These are phyloP conservation scores for Colletotrichum nymphaeae DNA, from an alignment of 2,329 filamentous ascomycete species.

Conservation along the genomic window DNA sequence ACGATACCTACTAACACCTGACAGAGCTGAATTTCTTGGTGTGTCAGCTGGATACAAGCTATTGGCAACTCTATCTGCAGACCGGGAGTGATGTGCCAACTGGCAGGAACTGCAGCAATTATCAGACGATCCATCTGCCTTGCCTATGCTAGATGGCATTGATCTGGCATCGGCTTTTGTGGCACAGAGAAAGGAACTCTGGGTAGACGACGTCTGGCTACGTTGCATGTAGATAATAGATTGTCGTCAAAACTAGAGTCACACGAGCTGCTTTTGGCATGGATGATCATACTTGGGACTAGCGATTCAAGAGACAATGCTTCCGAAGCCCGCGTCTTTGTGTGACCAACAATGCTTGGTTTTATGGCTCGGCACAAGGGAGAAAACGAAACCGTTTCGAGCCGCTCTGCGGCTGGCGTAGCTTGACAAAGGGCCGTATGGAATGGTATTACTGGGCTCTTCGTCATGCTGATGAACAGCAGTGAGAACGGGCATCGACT, in stretches of 20 bases:
- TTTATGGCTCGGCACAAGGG: background rate
- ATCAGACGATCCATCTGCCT: conserved; percentile 65
- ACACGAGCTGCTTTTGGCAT: background rate
- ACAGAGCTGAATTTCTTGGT: conserved; percentile 63
- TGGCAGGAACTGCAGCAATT: conserved; percentile 63
- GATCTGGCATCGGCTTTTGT: background rate
- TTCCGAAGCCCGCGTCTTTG: background rate
- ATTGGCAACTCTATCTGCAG: conserved; percentile 64
- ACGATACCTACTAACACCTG: conserved; percentile 35
- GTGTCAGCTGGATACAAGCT: conserved; percentile 54
- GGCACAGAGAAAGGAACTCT: background rate
- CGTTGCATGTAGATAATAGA: conserved; percentile 28
- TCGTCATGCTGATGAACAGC: background rate
- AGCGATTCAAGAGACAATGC: background rate
- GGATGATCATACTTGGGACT: background rate
- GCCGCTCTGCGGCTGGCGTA: background rate
- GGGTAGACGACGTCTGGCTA: background rate
- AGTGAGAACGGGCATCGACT: background rate
- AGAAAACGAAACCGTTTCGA: conserved; percentile 25
- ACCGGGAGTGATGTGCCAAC: conserved; percentile 61
- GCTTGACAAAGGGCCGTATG: background rate
- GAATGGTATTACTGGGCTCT: background rate
- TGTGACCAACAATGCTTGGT: conserved; percentile 9
- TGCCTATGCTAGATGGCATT: conserved; percentile 54
- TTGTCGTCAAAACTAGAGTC: background rate